A percentile compares a stretch with the other conserved stretches of the same genome.
Conservation (phyloP, 2,329 filamentous ascomycete genomes). For the Phyllosticta paracitricarpa region DNA sequence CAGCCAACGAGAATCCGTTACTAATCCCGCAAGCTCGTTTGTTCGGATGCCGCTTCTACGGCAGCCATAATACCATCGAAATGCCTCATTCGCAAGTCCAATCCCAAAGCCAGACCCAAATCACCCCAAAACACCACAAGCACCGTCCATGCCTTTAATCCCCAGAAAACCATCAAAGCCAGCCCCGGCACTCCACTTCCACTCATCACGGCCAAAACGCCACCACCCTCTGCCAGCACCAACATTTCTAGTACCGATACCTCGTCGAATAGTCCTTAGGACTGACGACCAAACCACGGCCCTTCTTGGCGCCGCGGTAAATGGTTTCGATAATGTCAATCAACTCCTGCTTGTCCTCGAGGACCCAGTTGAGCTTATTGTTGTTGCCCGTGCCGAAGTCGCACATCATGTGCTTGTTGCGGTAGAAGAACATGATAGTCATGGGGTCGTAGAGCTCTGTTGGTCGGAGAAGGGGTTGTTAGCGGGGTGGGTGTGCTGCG, state of each 20-base stretch:
- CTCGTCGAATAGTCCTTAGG: conserved; percentile 73
- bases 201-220: not conserved
- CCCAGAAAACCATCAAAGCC: not conserved
- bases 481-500: conserved; percentile 60
- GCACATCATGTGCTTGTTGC: conserved; percentile 98
- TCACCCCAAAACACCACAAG: not conserved
- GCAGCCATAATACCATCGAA: too few relatives aligned
- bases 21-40: too few relatives aligned
- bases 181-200: not conserved
- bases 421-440: conserved; percentile 96
- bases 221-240: not conserved
- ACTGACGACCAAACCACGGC: conserved; percentile 87
- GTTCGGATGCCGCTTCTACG: too few relatives aligned
- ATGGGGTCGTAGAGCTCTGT: conserved; percentile 70
- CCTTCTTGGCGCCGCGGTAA: conserved; percentile 97
- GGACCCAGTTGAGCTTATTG: conserved; percentile 94
- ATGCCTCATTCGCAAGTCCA: not conserved
- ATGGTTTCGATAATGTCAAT: conserved; percentile 98
- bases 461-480: conserved; percentile 46
- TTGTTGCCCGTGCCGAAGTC: conserved; percentile 98
- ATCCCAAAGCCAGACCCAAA: not conserved
- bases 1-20: too few relatives aligned
- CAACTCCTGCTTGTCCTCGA: conserved; percentile 96
- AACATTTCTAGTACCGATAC: conserved; percentile 49
- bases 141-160: not conserved